Conservation (phyloP, 371 early-diverging fungal species). For the Dichotomocladium elegans region DNA sequence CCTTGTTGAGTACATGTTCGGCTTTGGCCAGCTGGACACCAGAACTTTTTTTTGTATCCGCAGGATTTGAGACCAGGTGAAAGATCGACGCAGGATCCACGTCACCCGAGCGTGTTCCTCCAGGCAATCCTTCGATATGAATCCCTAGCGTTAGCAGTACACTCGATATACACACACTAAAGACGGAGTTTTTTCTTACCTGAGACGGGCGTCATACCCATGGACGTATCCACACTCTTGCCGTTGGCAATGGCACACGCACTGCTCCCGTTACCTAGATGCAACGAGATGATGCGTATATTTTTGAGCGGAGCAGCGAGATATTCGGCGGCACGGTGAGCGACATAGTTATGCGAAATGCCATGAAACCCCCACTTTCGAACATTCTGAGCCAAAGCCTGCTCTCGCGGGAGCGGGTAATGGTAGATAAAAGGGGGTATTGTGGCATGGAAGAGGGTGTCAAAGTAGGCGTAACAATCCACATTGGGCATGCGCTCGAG, state of each 20-base stretch:
- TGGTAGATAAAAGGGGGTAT: conserved; percentile 23
- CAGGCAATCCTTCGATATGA: conserved; percentile 10
- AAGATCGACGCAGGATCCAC: conserved; percentile 37
- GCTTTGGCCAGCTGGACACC: conserved; percentile 21
- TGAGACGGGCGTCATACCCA: conserved; percentile 37
- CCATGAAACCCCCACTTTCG: conserved; percentile 41
- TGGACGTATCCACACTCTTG: conserved; percentile 27
- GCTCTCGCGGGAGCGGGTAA: conserved; percentile 30
- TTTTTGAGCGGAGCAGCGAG: conserved; percentile 10
- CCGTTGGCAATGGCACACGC: conserved; percentile 30
- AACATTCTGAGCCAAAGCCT: conserved; percentile 10
- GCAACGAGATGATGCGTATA: conserved; percentile 24
- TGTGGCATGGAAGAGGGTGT: conserved; percentile 33
- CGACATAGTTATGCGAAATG: conserved; percentile 23
- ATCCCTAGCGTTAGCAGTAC: not conserved
- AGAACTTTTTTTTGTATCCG: not conserved
- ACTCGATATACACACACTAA: not conserved
- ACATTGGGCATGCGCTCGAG: conserved; percentile 9
- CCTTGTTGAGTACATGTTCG: conserved; percentile 35
- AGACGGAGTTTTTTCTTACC: conserved; percentile 1
- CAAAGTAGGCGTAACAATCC: conserved; percentile 30
- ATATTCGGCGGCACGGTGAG: conserved; percentile 6
- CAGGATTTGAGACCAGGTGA: conserved; percentile 16
- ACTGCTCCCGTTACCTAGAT: conserved; percentile 32
- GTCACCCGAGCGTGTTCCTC: conserved; percentile 19